phyloP scores from a whole-genome alignment of 129 eudicot genomes.

The Chrysanthemum seticuspe region DNA sequence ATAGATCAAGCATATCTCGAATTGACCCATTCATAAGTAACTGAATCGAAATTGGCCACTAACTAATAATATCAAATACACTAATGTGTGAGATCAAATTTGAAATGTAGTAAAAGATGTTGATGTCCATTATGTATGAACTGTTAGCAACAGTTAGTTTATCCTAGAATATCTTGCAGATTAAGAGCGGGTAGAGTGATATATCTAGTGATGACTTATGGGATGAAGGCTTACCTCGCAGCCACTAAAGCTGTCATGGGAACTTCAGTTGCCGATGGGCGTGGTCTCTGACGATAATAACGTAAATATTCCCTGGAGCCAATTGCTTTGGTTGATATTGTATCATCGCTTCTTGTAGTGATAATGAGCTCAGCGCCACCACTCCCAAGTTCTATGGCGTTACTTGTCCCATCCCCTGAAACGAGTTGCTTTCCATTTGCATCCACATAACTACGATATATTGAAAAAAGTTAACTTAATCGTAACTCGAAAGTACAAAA shows the following conservation, averaged over 20 bases:
- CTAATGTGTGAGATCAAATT: too few relatives aligned
- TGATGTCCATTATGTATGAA: too few relatives aligned
- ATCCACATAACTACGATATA: constrained; percentile 64
- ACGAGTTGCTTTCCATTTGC: constrained; percentile 74
- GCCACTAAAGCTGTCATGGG: constrained; percentile 72
- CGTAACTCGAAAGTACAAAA: background rate
- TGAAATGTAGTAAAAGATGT: too few relatives aligned
- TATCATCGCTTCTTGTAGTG: constrained; percentile 41
- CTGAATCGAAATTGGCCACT: too few relatives aligned
- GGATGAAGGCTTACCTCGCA: constrained; percentile 55
- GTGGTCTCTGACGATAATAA: constrained; percentile 90
- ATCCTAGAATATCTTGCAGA: too few relatives aligned
- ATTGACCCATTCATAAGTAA: too few relatives aligned
- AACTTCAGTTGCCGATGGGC: constrained; percentile 52
- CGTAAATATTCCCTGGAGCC: constrained; percentile 93
- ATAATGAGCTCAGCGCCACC: constrained; percentile 94
- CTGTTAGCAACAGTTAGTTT: too few relatives aligned
- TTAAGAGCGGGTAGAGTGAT: background rate
- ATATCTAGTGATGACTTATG: background rate
- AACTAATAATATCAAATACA: too few relatives aligned
- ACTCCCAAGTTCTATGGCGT: constrained; percentile 66
- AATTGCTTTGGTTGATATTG: constrained; percentile 59
- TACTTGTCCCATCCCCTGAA: constrained; percentile 46
- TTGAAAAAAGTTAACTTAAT: background rate
- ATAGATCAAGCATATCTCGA: too few relatives aligned